Base-by-base conservation (phyloP, 805 yeast species). In the Lachancea cidri region DNA sequence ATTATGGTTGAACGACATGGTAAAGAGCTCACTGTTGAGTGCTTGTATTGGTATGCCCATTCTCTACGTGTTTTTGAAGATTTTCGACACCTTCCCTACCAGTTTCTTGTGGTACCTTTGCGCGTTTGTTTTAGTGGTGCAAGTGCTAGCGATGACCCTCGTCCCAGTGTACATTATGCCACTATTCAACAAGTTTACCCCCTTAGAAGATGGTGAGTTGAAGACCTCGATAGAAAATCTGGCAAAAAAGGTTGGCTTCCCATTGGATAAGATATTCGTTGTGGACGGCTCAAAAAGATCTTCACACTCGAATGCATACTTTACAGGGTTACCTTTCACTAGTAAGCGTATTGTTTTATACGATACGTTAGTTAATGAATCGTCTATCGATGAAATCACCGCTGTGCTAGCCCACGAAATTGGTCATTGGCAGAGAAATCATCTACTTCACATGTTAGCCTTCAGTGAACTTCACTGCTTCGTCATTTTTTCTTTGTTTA, bases 391-490 rank as follows among this genome's bases (percentile, higher is more conserved):
- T 33, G 95, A 93, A 65, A 86, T 88, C 31, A 86, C 88, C 39
- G 97, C 98, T 39, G 96, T 93, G 1, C 72, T 91, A 49, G 98
- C 95, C n/a, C 99, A 93, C 60, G 99, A 93, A 69, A 83, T 93
- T 52, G 99, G 99, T 38, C 99, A 93, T 64, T 93, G 99, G 99
- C 81, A 83, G 54, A 73, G 84, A 61, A 80, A 83, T 44, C 99
- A 93, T 64, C 83, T 89, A 46, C 70, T 89, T n/a, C 81, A 80
- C 59, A 75, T 83, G 73, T 65, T 93, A 55, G 55, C 74, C 4
- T 73, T 81, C 47, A 70, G 78, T 35, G 89, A 86, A 64, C 60
- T 68, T 4, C 85, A 85, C 52, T 63, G 81, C 39, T 76, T 83
- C 51, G 55, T 76, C 18, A 72, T 80, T 33, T 86, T 89, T 61